A percentile compares a stretch with the other conserved stretches of the same genome.
Evolutionary conservation across 2,329 filamentous ascomycete species (phyloP).

Genomic region (Sphaerostilbella broomeana): DNA sequence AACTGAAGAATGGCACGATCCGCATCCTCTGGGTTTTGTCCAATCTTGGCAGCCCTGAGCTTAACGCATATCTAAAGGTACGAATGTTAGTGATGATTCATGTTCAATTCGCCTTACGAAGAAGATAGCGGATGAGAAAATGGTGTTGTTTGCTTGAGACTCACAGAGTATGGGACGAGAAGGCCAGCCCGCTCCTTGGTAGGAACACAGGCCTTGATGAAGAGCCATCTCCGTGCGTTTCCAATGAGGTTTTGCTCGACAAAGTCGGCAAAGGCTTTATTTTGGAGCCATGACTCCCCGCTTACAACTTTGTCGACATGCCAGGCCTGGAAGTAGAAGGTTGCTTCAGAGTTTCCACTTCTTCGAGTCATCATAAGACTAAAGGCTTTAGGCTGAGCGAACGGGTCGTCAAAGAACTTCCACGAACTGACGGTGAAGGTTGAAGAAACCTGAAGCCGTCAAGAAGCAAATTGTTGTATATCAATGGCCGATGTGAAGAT

Average conservation of each 20-base stretch:
- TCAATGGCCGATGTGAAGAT: constrained; percentile 4
- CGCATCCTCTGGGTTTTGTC: constrained; percentile 9
- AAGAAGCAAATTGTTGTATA: neutral
- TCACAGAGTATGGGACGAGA: constrained; percentile 11
- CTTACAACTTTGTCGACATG: constrained; percentile 8
- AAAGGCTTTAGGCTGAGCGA: neutral
- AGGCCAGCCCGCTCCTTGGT: constrained; percentile 8
- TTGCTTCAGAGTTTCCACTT: constrained; percentile 10
- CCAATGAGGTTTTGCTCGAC: constrained; percentile 11
- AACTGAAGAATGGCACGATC: constrained; percentile 9
- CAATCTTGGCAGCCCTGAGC: constrained; percentile 8
- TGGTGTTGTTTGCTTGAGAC: neutral
- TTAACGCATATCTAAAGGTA: constrained; percentile 9
- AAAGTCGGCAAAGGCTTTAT: constrained; percentile 12
- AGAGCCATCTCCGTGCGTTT: constrained; percentile 10
- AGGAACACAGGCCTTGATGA: constrained; percentile 12
- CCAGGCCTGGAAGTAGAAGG: constrained; percentile 14
- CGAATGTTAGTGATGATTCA: neutral
- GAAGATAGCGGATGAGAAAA: neutral
- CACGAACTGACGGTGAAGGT: neutral
- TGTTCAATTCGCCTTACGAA: neutral
- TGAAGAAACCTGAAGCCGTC: neutral
- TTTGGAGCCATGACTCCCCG: constrained; percentile 11
- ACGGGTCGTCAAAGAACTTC: constrained; percentile 5
- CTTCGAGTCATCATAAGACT: constrained; percentile 8